Evolutionary conservation across 2,329 filamentous ascomycete species (phyloP).

Genomic region (Thielaviopsis euricoi): DNA sequence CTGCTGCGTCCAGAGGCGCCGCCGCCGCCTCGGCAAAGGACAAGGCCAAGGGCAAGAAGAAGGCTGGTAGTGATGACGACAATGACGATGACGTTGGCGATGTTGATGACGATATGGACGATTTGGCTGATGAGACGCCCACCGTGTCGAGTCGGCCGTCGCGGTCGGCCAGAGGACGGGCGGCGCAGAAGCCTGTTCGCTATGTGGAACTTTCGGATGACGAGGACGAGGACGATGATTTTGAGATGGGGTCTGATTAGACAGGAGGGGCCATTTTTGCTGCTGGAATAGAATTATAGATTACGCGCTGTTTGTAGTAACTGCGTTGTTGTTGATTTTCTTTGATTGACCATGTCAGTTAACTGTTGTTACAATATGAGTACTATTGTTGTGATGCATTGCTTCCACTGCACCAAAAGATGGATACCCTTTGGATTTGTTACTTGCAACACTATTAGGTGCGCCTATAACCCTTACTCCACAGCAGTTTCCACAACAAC

Average conservation of each 20-base stretch:
- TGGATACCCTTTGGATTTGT: background rate
- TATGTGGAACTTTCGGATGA: slow-evolving; percentile 10
- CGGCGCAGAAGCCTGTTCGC: slow-evolving; percentile 14
- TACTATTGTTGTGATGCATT: too few species aligned
- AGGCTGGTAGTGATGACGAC: slow-evolving; percentile 13
- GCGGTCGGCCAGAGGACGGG: slow-evolving; percentile 8
- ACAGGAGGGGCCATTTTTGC: background rate
- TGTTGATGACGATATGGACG: slow-evolving; percentile 25
- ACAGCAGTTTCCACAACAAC: too few species aligned
- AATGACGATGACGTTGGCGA: slow-evolving; percentile 20
- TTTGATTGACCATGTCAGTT: background rate
- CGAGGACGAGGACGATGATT: slow-evolving; percentile 9
- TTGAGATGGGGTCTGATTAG: slow-evolving; percentile 11
- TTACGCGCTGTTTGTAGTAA: background rate
- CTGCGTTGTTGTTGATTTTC: background rate
- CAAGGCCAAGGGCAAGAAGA: background rate
- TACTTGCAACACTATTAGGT: too few species aligned
- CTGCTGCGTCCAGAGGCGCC: background rate
- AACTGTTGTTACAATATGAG: background rate
- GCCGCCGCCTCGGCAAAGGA: too few species aligned
- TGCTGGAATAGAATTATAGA: background rate
- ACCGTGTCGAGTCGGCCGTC: background rate
- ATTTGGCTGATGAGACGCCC: slow-evolving; percentile 26
- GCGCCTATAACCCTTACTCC: too few species aligned
- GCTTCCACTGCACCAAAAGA: too few species aligned